These are phyloP conservation scores for Barnettozyma salicaria DNA, from an alignment of 805 yeast species.

Conservation along the genomic window DNA sequence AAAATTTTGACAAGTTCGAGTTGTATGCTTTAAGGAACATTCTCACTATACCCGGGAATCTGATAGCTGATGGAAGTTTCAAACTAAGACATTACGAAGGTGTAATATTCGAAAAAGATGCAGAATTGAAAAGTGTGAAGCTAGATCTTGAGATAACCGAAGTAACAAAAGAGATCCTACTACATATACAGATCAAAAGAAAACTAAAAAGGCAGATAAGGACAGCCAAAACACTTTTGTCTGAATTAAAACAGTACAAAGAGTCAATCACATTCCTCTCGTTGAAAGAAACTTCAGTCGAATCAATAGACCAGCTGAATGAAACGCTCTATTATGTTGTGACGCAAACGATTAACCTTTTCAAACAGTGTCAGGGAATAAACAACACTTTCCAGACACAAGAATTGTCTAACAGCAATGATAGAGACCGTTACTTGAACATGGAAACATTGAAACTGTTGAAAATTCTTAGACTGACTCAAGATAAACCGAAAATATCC, in stretches of 20 bases:
- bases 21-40: slow-evolving; percentile 75
- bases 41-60: slow-evolving; percentile 52
- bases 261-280: slow-evolving; percentile 28
- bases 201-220: slow-evolving; percentile 34
- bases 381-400: slow-evolving; percentile 3
- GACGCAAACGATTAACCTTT: slow-evolving; percentile 34
- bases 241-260: slow-evolving; percentile 30
- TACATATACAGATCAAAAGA: slow-evolving; percentile 40
- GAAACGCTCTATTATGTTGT: slow-evolving; percentile 42
- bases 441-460: slow-evolving; percentile 34
- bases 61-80: slow-evolving; percentile 54
- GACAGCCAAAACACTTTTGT: slow-evolving; percentile 34
- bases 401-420: slow-evolving; percentile 13
- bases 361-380: slow-evolving; percentile 13
- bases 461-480: slow-evolving; percentile 19
- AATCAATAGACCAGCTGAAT: slow-evolving; percentile 24
- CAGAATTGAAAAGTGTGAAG: slow-evolving; percentile 17
- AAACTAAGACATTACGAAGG: slow-evolving; percentile 63
- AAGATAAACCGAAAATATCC: slow-evolving; percentile 21
- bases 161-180: slow-evolving; percentile 34
- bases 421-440: slow-evolving; percentile 36
- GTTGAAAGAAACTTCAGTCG: slow-evolving; percentile 7
- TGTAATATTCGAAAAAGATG: slow-evolving; percentile 27
- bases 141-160: slow-evolving; percentile 30
- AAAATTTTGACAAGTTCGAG: slow-evolving; percentile 81